phyloP scores from a whole-genome alignment of 2,329 filamentous ascomycete genomes.

The Keithomyces neogunnii region DNA sequence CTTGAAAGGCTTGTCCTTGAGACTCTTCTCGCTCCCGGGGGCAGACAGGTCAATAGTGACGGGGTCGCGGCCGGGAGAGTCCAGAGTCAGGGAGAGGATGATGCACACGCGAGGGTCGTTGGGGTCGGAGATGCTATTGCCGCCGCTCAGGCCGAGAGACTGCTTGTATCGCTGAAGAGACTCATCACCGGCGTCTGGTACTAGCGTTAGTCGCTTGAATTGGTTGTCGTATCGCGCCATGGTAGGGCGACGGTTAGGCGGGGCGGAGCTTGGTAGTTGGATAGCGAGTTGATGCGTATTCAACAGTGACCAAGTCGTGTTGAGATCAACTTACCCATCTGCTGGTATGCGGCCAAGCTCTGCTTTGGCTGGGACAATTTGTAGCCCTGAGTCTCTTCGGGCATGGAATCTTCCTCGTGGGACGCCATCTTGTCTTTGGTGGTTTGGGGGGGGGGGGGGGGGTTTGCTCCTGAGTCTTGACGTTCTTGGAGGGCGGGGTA shows the following conservation, averaged over 20 bases:
- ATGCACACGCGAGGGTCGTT: slow-evolving; percentile 85
- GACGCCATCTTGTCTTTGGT: slow-evolving; percentile 45
- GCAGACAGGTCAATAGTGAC: slow-evolving; percentile 81
- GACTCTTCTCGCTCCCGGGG: slow-evolving; percentile 61
- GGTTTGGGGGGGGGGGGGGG: not conserved
- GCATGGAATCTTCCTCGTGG: slow-evolving; percentile 70
- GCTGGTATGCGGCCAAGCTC: slow-evolving; percentile 86
- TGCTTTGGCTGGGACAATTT: slow-evolving; percentile 97
- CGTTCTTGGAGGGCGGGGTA: not conserved
- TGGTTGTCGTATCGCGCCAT: not conserved
- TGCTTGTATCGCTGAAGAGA: slow-evolving; percentile 96
- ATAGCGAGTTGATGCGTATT: too few species aligned
- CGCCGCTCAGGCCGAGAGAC: slow-evolving; percentile 78
- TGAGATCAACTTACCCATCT: slow-evolving; percentile 63
- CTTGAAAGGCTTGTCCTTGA: slow-evolving; percentile 90
- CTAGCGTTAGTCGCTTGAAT: not conserved
- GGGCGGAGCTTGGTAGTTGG: too few species aligned
- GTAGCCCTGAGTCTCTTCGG: slow-evolving; percentile 89
- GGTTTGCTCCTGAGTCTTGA: not conserved
- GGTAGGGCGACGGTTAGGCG: too few species aligned
- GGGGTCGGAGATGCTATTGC: slow-evolving; percentile 63
- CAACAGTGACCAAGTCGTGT: too few species aligned
- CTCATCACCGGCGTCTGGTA: slow-evolving; percentile 65
- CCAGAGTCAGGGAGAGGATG: slow-evolving; percentile 83
- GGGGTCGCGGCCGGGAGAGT: slow-evolving; percentile 71